phyloP scores from a whole-genome alignment of 2,329 filamentous ascomycete species.

The Claviceps humidiphila region DNA sequence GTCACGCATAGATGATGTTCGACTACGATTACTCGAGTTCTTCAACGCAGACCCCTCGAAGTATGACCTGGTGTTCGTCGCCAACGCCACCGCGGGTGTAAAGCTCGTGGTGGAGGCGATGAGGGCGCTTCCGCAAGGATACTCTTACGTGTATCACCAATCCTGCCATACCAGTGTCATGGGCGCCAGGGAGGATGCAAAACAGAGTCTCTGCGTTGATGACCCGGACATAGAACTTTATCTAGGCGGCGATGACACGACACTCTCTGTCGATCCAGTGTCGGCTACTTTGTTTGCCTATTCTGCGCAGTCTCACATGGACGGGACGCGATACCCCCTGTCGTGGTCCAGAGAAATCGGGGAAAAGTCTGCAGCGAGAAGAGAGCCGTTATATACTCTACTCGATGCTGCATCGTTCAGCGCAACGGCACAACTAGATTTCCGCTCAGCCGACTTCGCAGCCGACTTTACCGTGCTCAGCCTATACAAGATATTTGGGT shows the following conservation, averaged over 20 bases:
- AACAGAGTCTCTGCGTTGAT: conserved; percentile 50
- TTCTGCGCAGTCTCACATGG: conserved; percentile 87
- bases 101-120: conserved; percentile 77
- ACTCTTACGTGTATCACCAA: conserved; percentile 70
- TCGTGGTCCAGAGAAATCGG: conserved; percentile 48
- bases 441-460: conserved; percentile 45
- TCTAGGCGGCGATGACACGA: conserved; percentile 32
- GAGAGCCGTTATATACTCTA: conserved; percentile 45
- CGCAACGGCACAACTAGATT: conserved; percentile 62
- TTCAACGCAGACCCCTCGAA: conserved; percentile 69
- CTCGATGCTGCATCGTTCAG: conserved; percentile 75
- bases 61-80: conserved; percentile 83
- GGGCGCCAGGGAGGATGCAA: conserved; percentile 62
- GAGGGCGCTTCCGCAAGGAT: conserved; percentile 53
- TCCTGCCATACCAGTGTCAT: conserved; percentile 81
- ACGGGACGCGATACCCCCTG: conserved; percentile 62
- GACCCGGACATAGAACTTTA: conserved; percentile 52
- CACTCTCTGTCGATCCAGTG: conserved; percentile 11
- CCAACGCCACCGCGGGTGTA: conserved; percentile 82
- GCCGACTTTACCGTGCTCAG: conserved; percentile 83
- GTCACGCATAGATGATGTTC: conserved; percentile 60
- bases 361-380: conserved; percentile 8
- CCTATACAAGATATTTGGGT: conserved; percentile 97
- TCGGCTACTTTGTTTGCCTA: conserved; percentile 55
- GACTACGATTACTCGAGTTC: conserved; percentile 57